Conservation (phyloP, 768 basidiomycete genomes). For the Suillus tomentosus region DNA sequence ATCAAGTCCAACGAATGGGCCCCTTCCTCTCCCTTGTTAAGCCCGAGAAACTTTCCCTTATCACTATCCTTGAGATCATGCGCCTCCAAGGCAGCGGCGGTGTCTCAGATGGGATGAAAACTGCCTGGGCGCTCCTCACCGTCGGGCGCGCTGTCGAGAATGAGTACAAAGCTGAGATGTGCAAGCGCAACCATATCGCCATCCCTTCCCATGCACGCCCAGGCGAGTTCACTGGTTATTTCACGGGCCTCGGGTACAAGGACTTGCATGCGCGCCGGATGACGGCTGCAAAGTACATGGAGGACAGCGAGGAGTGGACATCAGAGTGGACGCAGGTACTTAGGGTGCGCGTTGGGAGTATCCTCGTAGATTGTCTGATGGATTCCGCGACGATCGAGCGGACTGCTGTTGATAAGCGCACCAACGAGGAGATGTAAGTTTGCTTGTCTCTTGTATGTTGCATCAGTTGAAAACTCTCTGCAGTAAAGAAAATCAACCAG, state of each 20-base stretch:
- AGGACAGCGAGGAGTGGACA: constrained; percentile 72
- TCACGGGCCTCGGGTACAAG: constrained; percentile 60
- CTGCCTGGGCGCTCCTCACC: constrained; percentile 74
- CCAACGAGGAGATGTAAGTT: constrained; percentile 63
- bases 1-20: constrained; percentile 38
- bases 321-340: constrained; percentile 80
- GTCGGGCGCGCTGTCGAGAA: constrained; percentile 86
- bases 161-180: constrained; percentile 87
- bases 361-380: constrained; percentile 83
- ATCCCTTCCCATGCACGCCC: constrained; percentile 39
- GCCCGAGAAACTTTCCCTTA: constrained; percentile 78
- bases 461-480: constrained; percentile 11
- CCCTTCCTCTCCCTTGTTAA: constrained; percentile 79
- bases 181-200: constrained; percentile 61
- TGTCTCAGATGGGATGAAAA: constrained; percentile 87
- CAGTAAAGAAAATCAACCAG: constrained; percentile 81
- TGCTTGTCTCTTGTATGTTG: constrained; percentile 7
- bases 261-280: constrained; percentile 65
- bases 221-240: constrained; percentile 43
- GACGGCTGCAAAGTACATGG: constrained; percentile 62
- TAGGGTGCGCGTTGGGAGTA: constrained; percentile 77
- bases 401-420: constrained; percentile 55
- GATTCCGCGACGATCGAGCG: constrained; percentile 78
- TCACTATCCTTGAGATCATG: constrained; percentile 90
- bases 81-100: constrained; percentile 76